Evolutionary conservation across 2,329 filamentous ascomycete genomes (phyloP), one percentile per base, ranked within the genome.

Genomic region (Cladorrhinum sp.): DNA sequence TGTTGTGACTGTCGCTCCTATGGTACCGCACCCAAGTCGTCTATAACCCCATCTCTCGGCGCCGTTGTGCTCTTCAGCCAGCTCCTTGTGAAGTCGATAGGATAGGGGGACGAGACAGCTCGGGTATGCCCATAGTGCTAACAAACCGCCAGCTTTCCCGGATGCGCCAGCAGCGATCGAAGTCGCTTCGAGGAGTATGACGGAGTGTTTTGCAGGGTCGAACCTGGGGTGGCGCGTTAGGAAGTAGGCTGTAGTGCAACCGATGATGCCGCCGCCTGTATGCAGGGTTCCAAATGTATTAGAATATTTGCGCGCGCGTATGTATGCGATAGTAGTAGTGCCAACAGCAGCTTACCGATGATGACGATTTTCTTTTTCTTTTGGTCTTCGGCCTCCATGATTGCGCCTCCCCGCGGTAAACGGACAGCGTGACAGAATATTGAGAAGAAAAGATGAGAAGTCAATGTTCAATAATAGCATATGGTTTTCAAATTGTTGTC

Each of bases 41-140:
- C 95, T 82, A 70, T 98, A 98, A 0, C 93, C 95, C 93, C 95
- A 99, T 73, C 83, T 79, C 59, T 88, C 80, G 24, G 83, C 84
- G 1, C 95, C 95, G 64, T 84, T 82, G 71, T 98, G 91, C 73
- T 96, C 88, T 3, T 86, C 83, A n/a, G 93, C 90, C 12, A 99
- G 81, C 69, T 96, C 86, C 32, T 85, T 84, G 70, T 98, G 95
- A 16, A 98, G 80, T 52, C 82, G 83, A 75, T 92, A 98, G 60
- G 91, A 96, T 48, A 98, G 79, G 0, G 91, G 91, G 0, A 97
- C 93, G 41, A 98, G 85, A 68, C 85, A 88, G 60, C 79, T 80
- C 0, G 95, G 95, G 71, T 96, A 97, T 0, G 93, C 95, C 92
- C 93, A 98, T 16, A 93, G 79, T 1, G 88, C 95, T 22, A 99